Base-by-base conservation (phyloP, 2,329 filamentous ascomycete species). In the Boeremia lycopersici region DNA sequence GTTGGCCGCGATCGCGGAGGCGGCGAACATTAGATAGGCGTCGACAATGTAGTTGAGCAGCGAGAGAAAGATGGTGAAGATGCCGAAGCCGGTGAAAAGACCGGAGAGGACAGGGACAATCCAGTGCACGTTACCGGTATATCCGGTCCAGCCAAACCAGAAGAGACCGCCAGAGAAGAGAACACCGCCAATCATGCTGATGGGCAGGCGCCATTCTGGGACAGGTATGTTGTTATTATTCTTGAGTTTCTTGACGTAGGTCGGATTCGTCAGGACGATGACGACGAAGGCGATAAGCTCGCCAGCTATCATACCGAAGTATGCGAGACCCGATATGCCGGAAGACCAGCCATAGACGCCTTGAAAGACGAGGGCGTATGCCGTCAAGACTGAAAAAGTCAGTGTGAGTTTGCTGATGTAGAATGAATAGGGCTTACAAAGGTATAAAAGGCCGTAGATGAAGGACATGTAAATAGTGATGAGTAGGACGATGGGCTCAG, bases 251-350 rank as follows among this genome's bases (percentile, higher is more conserved):
- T 57, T 60, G 65, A 84, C 82, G 74, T 93, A 93, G 71, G 80
- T 79, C 23, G 85, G 84, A 72, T 90, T 84, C 66, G 83, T 81
- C 34, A 84, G 65, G 46, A 89, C 78, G 58, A 93, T 86, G 41
- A 81, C 80, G 8, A 79, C 56, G 43, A 88, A 89, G 0, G 88
- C 89, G 48, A 90, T 75, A 13, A 93, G 57, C 69, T 91, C 84
- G 41, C 91, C 91, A 8, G 81, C 66, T 46, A 95, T 84, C 87
- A 96, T 90, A 49, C 91, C 92, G 65, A 96, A 90, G 73, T 92
- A 96, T 5, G 91, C 86, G 5, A 96, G 81, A 1, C 91, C 92
- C 4, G 86, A 83, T 15, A 90, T 75, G 52, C 92, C 92, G 1
- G 81, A 67, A 30, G 77, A 84, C 78, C 93, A 88, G 61, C 84